These are phyloP conservation scores for Serendipita sp. DNA, from an alignment of 768 basidiomycete species.

Conservation along the genomic window DNA sequence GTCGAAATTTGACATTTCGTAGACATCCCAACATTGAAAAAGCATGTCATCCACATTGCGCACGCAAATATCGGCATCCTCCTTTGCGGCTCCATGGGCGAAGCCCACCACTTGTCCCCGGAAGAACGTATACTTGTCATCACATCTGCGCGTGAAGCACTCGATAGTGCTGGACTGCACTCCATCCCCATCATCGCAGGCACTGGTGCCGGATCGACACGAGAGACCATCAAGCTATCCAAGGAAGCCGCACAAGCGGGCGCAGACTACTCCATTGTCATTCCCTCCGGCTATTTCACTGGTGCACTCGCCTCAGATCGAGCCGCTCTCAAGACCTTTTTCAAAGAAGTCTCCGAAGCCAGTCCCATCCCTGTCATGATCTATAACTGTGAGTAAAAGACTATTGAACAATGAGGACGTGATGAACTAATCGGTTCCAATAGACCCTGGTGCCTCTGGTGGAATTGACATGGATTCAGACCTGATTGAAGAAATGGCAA, in stretches of 20 bases:
- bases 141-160: conserved; percentile 46
- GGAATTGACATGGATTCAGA: conserved; percentile 89
- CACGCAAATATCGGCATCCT: conserved; percentile 54
- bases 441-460: conserved; percentile 74
- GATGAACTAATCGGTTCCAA: background rate
- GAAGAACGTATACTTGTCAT: conserved; percentile 52
- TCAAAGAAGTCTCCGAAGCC: conserved; percentile 55
- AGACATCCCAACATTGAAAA: conserved; percentile 55
- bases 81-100: conserved; percentile 72
- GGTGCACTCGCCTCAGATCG: conserved; percentile 47
- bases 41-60: conserved; percentile 49
- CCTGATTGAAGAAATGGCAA: conserved; percentile 64
- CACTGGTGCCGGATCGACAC: conserved; percentile 68
- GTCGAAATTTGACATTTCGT: background rate
- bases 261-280: conserved; percentile 76
- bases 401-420: background rate
- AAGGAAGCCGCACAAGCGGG: conserved; percentile 69
- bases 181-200: conserved; percentile 62
- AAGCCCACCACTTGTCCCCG: conserved; percentile 59
- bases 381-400: conserved; percentile 55
- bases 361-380: conserved; percentile 78
- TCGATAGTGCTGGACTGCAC: conserved; percentile 47
- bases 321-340: conserved; percentile 63
- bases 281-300: conserved; percentile 76
- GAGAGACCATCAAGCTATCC: conserved; percentile 61